Evolutionary conservation across 495 filamentous ascomycete species (phyloP).

Genomic region (Letharia lupina): DNA sequence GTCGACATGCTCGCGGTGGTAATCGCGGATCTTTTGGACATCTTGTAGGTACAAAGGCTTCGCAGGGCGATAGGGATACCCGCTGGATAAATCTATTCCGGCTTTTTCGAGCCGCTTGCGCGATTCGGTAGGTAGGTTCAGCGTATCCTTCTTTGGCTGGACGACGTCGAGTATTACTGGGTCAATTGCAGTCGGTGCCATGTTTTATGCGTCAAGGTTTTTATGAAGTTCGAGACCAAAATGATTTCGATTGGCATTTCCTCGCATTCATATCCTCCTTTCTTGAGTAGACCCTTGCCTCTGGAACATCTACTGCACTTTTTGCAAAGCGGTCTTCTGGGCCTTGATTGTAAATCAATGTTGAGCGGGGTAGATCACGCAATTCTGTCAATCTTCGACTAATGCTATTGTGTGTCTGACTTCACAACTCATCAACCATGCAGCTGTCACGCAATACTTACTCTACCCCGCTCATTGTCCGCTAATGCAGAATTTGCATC

Average conservation of each 20-base stretch:
- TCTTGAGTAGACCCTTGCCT: background rate
- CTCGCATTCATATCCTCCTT: background rate
- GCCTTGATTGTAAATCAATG: conserved; percentile 9
- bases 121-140: conserved; percentile 46
- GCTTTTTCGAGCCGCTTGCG: conserved; percentile 52
- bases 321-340: background rate
- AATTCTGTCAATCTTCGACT: background rate
- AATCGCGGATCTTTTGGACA: conserved; percentile 52
- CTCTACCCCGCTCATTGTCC: background rate
- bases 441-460: background rate
- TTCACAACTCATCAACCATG: background rate
- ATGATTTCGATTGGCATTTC: background rate
- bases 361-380: conserved; percentile 13
- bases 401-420: background rate
- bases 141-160: conserved; percentile 52
- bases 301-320: background rate
- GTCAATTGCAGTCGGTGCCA: conserved; percentile 46
- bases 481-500: background rate
- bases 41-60: conserved; percentile 59
- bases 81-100: conserved; percentile 53
- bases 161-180: conserved; percentile 28
- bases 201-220: conserved; percentile 15
- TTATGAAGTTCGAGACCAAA: background rate
- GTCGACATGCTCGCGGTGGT: conserved; percentile 50
- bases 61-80: conserved; percentile 59